Conservation (phyloP, 2,329 filamentous ascomycete genomes). For the Colletotrichum sp. region DNA sequence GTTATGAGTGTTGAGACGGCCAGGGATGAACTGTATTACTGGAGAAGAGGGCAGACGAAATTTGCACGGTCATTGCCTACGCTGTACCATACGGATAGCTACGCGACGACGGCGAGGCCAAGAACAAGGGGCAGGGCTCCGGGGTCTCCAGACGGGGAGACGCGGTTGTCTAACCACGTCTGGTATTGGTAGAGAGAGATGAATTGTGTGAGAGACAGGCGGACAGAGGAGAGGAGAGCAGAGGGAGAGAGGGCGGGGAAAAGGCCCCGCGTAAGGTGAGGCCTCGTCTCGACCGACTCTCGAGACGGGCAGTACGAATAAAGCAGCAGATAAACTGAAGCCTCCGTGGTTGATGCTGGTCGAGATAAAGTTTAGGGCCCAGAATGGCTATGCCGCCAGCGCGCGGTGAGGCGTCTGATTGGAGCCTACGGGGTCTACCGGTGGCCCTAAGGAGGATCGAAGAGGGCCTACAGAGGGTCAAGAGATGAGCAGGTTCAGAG, state of each 20-base stretch:
- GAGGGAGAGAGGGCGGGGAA: background rate
- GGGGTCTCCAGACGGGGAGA: background rate
- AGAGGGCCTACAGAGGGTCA: background rate
- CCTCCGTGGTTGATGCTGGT: constrained; percentile 13
- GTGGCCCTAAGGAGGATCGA: background rate
- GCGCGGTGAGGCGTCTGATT: background rate
- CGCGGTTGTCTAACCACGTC: background rate
- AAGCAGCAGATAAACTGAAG: background rate
- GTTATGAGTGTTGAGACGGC: background rate
- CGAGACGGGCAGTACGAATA: background rate
- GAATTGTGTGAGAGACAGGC: background rate
- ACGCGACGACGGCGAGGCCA: background rate
- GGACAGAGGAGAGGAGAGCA: background rate
- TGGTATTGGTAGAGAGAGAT: background rate
- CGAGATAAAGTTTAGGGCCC: constrained; percentile 4
- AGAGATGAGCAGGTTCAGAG: background rate
- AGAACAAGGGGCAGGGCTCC: background rate
- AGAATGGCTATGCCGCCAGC: background rate
- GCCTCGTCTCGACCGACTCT: background rate
- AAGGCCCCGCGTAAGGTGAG: background rate
- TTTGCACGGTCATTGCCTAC: background rate
- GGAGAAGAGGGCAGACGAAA: background rate
- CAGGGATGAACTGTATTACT: background rate
- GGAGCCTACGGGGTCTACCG: background rate
- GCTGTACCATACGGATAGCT: background rate